These are phyloP conservation scores for Cryptosporidium andersoni DNA, from an alignment of 169 alveolate genomes.

Conservation along the genomic window DNA sequence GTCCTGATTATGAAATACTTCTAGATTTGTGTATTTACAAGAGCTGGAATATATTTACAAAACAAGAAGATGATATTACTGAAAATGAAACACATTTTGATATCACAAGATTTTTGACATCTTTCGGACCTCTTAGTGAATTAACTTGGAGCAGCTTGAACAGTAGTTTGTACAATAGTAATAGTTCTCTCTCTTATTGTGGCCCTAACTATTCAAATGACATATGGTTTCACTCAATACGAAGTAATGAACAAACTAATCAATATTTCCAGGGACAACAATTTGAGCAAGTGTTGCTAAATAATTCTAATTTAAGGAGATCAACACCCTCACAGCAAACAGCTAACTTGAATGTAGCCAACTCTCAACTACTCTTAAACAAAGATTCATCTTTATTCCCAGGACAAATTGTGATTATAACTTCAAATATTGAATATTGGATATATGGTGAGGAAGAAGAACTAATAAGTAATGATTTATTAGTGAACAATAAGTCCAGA, in stretches of 20 bases:
- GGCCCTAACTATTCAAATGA: not conserved
- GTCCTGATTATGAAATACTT: not conserved
- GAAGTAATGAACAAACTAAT: not conserved
- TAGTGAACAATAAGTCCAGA: not conserved
- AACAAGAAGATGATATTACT: not conserved
- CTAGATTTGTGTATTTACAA: not conserved
- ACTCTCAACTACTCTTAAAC: not conserved
- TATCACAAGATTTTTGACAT: not conserved
- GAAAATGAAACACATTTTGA: conserved; percentile 4
- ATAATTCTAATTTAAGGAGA: not conserved
- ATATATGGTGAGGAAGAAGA: not conserved
- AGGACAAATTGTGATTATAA: conserved; percentile 17
- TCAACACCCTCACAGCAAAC: not conserved
- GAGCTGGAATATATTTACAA: not conserved
- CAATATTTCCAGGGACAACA: not conserved
- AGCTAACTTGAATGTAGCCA: not conserved
- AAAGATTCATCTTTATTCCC: conserved; percentile 3
- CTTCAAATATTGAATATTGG: conserved; percentile 23
- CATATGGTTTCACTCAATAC: conserved; percentile 18
- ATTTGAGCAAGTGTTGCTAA: not conserved
- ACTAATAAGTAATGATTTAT: not conserved
- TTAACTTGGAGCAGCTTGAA: not conserved
- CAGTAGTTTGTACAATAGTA: not conserved
- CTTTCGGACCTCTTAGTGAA: conserved; percentile 35
- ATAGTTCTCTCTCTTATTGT: not conserved